phyloP scores from a whole-genome alignment of 306 rosid species.

The Acacia melanoxylon region DNA sequence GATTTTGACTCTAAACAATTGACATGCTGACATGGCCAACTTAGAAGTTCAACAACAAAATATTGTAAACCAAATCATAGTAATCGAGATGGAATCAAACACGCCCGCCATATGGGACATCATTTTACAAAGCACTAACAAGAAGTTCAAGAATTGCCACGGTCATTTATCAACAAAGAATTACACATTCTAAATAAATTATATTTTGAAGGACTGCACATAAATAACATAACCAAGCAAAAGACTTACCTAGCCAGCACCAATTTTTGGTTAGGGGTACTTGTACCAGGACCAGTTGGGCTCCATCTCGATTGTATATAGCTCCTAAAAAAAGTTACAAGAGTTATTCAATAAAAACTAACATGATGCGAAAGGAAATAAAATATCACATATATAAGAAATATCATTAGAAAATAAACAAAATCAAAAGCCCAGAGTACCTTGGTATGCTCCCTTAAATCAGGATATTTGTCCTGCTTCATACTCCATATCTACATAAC shows the following conservation, averaged over 20 bases:
- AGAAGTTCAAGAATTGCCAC: constrained; percentile 10
- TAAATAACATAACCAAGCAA: neutral
- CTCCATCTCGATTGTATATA: constrained; percentile 96
- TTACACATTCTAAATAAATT: neutral
- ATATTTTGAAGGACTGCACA: neutral
- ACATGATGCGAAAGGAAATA: neutral
- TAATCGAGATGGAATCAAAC: neutral
- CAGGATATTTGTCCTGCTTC: constrained; percentile 84
- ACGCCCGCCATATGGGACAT: constrained; percentile 4
- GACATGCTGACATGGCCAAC: neutral
- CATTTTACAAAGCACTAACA: constrained; percentile 6
- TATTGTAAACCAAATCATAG: neutral
- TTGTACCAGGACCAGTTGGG: constrained; percentile 87
- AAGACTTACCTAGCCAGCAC: constrained; percentile 80
- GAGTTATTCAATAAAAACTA: constrained; percentile 3
- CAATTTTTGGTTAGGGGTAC: constrained; percentile 73
- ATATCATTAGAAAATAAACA: neutral
- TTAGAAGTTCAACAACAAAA: neutral
- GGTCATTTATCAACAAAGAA: constrained; percentile 3
- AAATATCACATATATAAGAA: neutral
- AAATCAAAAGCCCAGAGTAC: constrained; percentile 38
- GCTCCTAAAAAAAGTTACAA: constrained; percentile 58
- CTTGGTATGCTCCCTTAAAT: constrained; percentile 91
- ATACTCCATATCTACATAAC: constrained; percentile 85
- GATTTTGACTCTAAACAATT: neutral